Conservation (phyloP, 768 basidiomycete genomes). For the Ramaria sp. region DNA sequence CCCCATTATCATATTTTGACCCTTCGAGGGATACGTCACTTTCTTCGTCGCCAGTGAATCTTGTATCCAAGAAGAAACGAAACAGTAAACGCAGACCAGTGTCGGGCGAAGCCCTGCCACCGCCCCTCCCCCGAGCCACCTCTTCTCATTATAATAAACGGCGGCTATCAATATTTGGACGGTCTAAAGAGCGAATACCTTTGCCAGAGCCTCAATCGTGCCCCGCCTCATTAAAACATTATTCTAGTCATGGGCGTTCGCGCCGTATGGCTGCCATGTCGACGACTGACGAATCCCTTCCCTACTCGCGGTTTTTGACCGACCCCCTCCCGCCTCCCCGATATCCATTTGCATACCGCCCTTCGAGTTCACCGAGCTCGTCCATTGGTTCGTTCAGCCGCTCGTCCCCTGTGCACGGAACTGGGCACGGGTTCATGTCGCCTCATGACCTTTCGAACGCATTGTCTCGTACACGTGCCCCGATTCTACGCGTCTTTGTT, state of each 20-base stretch:
- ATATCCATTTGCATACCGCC: constrained; percentile 8
- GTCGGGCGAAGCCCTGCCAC: background rate
- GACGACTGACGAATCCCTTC: constrained; percentile 28
- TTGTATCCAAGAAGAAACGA: background rate
- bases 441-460: constrained; percentile 58
- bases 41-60: background rate
- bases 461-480: constrained; percentile 53
- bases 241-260: constrained; percentile 18
- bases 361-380: constrained; percentile 1
- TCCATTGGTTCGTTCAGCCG: constrained; percentile 1
- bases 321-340: constrained; percentile 13
- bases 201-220: constrained; percentile 31
- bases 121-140: background rate
- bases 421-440: constrained; percentile 7
- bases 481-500: constrained; percentile 64
- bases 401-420: background rate
- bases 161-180: constrained; percentile 30
- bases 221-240: constrained; percentile 35
- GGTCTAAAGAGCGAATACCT: constrained; percentile 16
- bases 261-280: constrained; percentile 18
- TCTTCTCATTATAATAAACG: background rate
- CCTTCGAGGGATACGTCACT: background rate
- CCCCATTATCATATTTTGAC: constrained; percentile 48
- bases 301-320: constrained; percentile 2
- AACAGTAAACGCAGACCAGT: background rate